Percentiles rank a stretch among this genome's conserved stretches.
These are phyloP conservation scores for Saccharum officinarum DNA, from an alignment of 176 grass and related monocot species.

Conservation along the genomic window DNA sequence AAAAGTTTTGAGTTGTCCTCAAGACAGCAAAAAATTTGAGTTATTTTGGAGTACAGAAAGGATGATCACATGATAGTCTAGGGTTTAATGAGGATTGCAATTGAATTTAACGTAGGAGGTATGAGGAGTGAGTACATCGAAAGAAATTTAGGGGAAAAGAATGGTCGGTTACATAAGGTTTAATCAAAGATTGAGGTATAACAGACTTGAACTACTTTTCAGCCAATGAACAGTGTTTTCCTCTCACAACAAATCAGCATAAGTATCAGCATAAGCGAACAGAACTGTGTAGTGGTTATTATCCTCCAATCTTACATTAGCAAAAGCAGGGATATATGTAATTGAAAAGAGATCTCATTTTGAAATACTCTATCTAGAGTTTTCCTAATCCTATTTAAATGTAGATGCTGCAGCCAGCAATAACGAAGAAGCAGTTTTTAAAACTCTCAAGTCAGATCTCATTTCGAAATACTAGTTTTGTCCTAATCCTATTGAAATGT, in stretches of 20 bases:
- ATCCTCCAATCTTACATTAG: background rate
- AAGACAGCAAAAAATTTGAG: background rate
- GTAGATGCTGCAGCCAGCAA: background rate
- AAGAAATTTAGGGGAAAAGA: background rate
- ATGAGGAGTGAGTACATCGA: background rate
- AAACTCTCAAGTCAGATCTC: background rate
- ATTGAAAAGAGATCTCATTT: background rate
- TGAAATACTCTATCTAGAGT: background rate
- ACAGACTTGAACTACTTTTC: background rate
- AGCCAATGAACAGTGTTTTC: too few relatives aligned
- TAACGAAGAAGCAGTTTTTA: background rate
- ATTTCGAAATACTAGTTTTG: background rate
- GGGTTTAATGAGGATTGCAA: background rate
- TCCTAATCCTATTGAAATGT: background rate
- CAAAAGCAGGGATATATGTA: background rate
- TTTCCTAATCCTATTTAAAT: background rate
- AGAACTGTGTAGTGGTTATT: background rate
- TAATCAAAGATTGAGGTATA: background rate
- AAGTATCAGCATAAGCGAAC: too few relatives aligned
- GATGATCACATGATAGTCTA: background rate
- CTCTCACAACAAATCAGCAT: too few relatives aligned
- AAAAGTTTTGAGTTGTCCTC: background rate
- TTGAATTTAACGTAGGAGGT: background rate
- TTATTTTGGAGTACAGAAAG: background rate
- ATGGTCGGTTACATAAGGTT: background rate